These are phyloP conservation scores for Morella rubra DNA, from an alignment of 306 rosid species.

Conservation along the genomic window DNA sequence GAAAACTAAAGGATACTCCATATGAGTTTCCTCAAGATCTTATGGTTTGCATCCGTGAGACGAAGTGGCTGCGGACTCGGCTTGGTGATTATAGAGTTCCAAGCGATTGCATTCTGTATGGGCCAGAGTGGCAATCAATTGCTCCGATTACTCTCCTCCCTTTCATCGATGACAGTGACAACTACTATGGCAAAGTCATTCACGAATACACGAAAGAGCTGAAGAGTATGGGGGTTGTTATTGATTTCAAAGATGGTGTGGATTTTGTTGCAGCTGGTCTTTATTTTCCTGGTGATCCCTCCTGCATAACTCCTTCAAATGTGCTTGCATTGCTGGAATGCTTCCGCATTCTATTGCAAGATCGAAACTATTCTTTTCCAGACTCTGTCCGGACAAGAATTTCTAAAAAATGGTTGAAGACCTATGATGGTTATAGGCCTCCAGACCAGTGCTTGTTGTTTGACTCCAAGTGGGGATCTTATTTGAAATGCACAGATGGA, in stretches of 20 bases:
- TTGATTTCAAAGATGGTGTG: constrained; percentile 47
- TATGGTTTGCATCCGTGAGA: constrained; percentile 7
- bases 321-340: constrained; percentile 57
- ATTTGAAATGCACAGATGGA: too few relatives aligned
- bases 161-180: constrained; percentile 57
- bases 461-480: too few relatives aligned
- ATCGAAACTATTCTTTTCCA: too few relatives aligned
- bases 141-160: constrained; percentile 61
- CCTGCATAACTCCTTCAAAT: constrained; percentile 34
- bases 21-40: constrained; percentile 34
- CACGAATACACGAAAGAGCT: constrained; percentile 51
- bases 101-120: constrained; percentile 52
- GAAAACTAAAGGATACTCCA: constrained; percentile 25
- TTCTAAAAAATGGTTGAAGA: too few relatives aligned
- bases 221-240: constrained; percentile 53
- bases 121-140: constrained; percentile 61
- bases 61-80: constrained; percentile 60
- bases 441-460: too few relatives aligned
- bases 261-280: constrained; percentile 42
- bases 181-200: constrained; percentile 43
- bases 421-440: too few relatives aligned
- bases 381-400: too few relatives aligned
- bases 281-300: constrained; percentile 41
- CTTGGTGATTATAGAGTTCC: constrained; percentile 48
- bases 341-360: constrained; percentile 27